A percentile compares a stretch with the other conserved stretches of the same genome.
phyloP scores from a whole-genome alignment of 441 rosid species.

The Euphorbia corollata region DNA sequence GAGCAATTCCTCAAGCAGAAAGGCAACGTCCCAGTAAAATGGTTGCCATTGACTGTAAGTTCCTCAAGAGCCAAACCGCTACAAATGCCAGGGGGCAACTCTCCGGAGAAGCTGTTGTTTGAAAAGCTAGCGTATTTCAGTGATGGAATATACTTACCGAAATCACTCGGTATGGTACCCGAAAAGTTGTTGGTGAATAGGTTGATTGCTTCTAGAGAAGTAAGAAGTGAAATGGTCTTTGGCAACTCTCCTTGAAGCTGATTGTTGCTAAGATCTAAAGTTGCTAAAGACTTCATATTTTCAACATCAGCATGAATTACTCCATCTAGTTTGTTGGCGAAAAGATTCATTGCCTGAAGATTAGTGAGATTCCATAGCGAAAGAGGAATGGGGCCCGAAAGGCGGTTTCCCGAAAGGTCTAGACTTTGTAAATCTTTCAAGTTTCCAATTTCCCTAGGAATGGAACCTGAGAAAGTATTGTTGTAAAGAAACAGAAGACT shows the following conservation, averaged over 20 bases:
- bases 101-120: slow-evolving; percentile 54
- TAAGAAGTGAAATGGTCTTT: slow-evolving; percentile 17
- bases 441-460: slow-evolving; percentile 46
- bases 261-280: slow-evolving; percentile 24
- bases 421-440: slow-evolving; percentile 14
- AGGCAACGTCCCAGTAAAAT: slow-evolving; percentile 51
- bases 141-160: slow-evolving; percentile 30
- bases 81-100: slow-evolving; percentile 53
- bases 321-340: slow-evolving; percentile 23
- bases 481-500: slow-evolving; percentile 29
- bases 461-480: slow-evolving; percentile 36
- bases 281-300: slow-evolving; percentile 18
- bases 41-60: slow-evolving; percentile 40
- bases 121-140: slow-evolving; percentile 45
- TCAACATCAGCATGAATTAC: slow-evolving; percentile 24
- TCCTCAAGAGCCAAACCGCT: slow-evolving; percentile 35
- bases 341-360: slow-evolving; percentile 21
- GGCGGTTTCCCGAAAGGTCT: slow-evolving; percentile 24
- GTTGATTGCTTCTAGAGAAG: slow-evolving; percentile 15
- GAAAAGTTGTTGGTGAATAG: slow-evolving; percentile 22
- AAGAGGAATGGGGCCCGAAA: slow-evolving; percentile 23
- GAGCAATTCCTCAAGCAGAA: slow-evolving; percentile 51
- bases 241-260: slow-evolving; percentile 25
- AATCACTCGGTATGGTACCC: slow-evolving; percentile 25
- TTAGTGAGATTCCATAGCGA: slow-evolving; percentile 21